phyloP scores from a whole-genome alignment of 2,329 filamentous ascomycete species.

The Helminthosporium solani region DNA sequence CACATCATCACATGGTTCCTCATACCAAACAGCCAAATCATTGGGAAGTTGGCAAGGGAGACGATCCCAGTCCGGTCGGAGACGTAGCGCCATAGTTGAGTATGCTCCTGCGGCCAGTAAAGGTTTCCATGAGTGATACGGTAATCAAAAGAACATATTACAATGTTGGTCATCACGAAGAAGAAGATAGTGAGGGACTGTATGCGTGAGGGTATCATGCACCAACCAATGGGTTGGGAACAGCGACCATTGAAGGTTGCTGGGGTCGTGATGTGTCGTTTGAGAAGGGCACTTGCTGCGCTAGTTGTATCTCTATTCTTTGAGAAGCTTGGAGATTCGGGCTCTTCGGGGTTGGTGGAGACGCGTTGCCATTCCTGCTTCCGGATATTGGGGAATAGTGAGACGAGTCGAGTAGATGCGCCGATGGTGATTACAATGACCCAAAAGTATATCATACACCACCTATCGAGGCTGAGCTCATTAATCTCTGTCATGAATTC shows the following conservation, averaged over 20 bases:
- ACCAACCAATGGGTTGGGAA: constrained; percentile 45
- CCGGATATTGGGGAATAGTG: constrained; percentile 14
- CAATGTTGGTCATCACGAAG: constrained; percentile 49
- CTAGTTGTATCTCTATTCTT: background rate
- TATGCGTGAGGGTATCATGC: constrained; percentile 51
- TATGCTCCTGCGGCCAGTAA: constrained; percentile 39
- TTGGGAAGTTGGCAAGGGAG: constrained; percentile 62
- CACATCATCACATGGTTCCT: constrained; percentile 67
- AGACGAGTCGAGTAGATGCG: constrained; percentile 20
- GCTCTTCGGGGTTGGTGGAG: background rate
- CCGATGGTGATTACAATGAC: constrained; percentile 27
- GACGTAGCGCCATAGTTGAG: constrained; percentile 56
- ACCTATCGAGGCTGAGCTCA: constrained; percentile 13
- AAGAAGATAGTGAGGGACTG: constrained; percentile 48
- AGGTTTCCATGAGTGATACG: constrained; percentile 49
- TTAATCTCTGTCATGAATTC: background rate
- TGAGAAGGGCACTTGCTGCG: constrained; percentile 15
- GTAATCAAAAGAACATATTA: constrained; percentile 50
- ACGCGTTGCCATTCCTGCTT: constrained; percentile 9
- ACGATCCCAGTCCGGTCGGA: constrained; percentile 66
- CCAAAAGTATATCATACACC: constrained; percentile 39
- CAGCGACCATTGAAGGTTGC: constrained; percentile 46
- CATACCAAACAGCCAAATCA: constrained; percentile 67
- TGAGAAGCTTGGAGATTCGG: background rate
- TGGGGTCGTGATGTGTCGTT: constrained; percentile 45